Evolutionary conservation across 768 basidiomycete species (phyloP).

Genomic region (Russula sp.): DNA sequence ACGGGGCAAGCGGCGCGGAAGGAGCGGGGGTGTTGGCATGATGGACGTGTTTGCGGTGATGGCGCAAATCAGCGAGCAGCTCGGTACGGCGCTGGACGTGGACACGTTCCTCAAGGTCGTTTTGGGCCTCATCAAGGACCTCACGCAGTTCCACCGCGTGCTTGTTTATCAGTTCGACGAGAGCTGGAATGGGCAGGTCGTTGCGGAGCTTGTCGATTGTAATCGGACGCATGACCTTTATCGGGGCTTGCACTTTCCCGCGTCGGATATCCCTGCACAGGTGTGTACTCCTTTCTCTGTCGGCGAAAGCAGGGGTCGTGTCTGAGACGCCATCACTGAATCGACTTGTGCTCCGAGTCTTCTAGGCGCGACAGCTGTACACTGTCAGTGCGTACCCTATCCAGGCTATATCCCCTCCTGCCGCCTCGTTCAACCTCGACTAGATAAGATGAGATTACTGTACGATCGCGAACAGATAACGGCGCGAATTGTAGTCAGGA

Average conservation of each 20-base stretch:
- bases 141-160: slow-evolving; percentile 78
- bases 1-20: slow-evolving; percentile 24
- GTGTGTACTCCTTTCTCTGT: slow-evolving; percentile 30
- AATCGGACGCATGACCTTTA: slow-evolving; percentile 65
- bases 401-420: slow-evolving; percentile 36
- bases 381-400: slow-evolving; percentile 16
- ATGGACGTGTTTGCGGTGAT: slow-evolving; percentile 80
- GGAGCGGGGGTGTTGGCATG: slow-evolving; percentile 42
- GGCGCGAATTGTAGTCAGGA: slow-evolving; percentile 63
- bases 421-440: not conserved
- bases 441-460: slow-evolving; percentile 70
- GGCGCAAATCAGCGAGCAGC: slow-evolving; percentile 75
- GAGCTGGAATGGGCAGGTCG: slow-evolving; percentile 70
- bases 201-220: slow-evolving; percentile 79
- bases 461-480: slow-evolving; percentile 71
- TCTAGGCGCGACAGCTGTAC: slow-evolving; percentile 24
- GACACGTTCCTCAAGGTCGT: slow-evolving; percentile 66
- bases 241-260: slow-evolving; percentile 66
- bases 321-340: too few relatives aligned
- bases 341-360: too few relatives aligned
- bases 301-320: too few relatives aligned
- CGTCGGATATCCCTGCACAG: slow-evolving; percentile 62
- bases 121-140: slow-evolving; percentile 67
- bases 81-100: slow-evolving; percentile 58
- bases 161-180: slow-evolving; percentile 82